Evolutionary conservation across 495 filamentous ascomycete species (phyloP), one percentile per base, ranked within the genome.

Genomic region (Penicillium daleae): DNA sequence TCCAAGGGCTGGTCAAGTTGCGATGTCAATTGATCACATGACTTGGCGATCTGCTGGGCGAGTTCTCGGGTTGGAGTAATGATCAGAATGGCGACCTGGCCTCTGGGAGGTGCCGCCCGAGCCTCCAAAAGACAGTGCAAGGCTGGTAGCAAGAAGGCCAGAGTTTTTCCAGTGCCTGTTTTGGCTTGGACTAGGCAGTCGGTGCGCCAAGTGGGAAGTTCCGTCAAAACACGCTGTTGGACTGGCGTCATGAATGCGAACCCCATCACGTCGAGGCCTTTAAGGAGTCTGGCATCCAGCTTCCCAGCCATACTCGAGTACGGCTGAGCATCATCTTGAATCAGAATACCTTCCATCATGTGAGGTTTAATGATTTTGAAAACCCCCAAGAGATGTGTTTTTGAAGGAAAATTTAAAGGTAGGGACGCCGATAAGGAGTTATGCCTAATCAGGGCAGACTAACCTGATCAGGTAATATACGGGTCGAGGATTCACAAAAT

Each of bases 161-260:
- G 80, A 1, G 91, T 94, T 71, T 94, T 94, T 60, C 91, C 91
- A 6, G 91, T 93, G 66, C 91, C 91, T n/a, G 91, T 94, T 72
- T 89, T 91, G 59, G 91, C 91, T 78, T 93, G 91, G 42, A 91
- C 91, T 17, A 83, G 76, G 50, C 82, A 85, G 67, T 86, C 83
- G 59, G 75, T 79, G 58, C 74, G 75, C 75, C 80, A 79, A 33
- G 63, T 74, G 22, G 85, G 83, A 22, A 87, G 76, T 48, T 80
- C 75, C 2, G 67, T 76, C 66, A 87, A 64, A 29, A 86, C 83
- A 60, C 80, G 78, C 26, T 83, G 77, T 61, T 87, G 85, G 33
- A 87, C 85, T 7, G 85, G 81, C 1, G 83, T 84, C 84, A 86
- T 85, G 66, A 63, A 70, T 13, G 73, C 68, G 58, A 79, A 80